Evolutionary conservation across 2,329 filamentous ascomycete genomes (phyloP).

Genomic region (Talaromyces pinophilus): DNA sequence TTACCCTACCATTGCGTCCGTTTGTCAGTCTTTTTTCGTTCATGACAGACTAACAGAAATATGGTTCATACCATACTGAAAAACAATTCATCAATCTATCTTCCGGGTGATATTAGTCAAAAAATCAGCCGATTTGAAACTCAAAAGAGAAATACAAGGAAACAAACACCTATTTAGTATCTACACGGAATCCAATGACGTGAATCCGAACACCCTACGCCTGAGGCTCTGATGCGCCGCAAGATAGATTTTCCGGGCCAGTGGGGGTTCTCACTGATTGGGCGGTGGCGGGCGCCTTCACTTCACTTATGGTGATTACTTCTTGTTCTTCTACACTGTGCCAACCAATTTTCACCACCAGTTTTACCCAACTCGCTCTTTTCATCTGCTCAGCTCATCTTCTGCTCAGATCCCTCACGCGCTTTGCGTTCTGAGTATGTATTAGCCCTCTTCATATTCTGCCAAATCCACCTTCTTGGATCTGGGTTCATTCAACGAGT

Average conservation of each 20-base stretch:
- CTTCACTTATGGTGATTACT: slow-evolving; percentile 16
- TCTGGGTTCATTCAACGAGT: background rate
- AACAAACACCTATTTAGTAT: background rate
- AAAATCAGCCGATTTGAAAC: background rate
- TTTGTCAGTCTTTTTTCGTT: background rate
- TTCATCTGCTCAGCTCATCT: background rate
- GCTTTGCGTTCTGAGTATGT: background rate
- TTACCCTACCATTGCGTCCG: slow-evolving; percentile 30
- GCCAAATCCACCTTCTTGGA: background rate
- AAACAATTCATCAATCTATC: background rate
- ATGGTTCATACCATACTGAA: slow-evolving; percentile 32
- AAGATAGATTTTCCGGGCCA: slow-evolving; percentile 43
- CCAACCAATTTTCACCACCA: slow-evolving; percentile 11
- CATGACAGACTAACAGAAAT: background rate
- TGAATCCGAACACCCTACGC: background rate
- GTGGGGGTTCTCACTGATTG: slow-evolving; percentile 30
- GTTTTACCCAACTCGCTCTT: background rate
- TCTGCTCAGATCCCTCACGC: background rate
- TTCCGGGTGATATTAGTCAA: background rate
- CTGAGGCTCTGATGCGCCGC: slow-evolving; percentile 31
- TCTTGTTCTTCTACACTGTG: slow-evolving; percentile 19
- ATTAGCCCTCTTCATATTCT: background rate
- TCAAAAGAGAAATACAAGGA: background rate
- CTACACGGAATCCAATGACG: slow-evolving; percentile 4
- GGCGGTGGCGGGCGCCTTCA: slow-evolving; percentile 21